Evolutionary conservation across 2,329 filamentous ascomycete genomes (phyloP).

Genomic region (Verticillium zaregamsianum): DNA sequence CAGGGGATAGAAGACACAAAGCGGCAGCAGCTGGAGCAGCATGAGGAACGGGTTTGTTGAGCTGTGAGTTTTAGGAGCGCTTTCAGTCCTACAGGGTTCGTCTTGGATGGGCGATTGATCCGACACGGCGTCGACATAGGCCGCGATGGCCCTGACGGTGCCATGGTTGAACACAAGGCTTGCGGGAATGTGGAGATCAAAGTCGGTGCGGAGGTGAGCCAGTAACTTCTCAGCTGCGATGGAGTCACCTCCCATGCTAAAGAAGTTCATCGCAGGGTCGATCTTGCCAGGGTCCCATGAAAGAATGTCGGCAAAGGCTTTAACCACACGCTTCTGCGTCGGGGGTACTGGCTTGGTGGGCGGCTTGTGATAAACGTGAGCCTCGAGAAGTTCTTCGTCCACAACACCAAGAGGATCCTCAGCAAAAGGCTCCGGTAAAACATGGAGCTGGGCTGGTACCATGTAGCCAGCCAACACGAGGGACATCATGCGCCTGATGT

Average conservation of each 20-base stretch:
- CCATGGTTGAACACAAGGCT: slow-evolving; percentile 46
- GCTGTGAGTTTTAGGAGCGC: slow-evolving; percentile 33
- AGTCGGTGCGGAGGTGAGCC: slow-evolving; percentile 44
- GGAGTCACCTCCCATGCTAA: slow-evolving; percentile 50
- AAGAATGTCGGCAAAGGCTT: slow-evolving; percentile 41
- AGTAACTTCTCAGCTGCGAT: slow-evolving; percentile 48
- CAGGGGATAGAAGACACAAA: slow-evolving; percentile 45
- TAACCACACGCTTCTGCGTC: slow-evolving; percentile 33
- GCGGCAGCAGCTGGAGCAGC: slow-evolving; percentile 44
- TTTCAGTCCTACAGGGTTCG: not conserved
- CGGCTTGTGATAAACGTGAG: slow-evolving; percentile 5
- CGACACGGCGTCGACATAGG: slow-evolving; percentile 29
- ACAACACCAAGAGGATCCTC: slow-evolving; percentile 23
- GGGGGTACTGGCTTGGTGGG: slow-evolving; percentile 12
- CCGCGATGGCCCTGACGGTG: slow-evolving; percentile 34
- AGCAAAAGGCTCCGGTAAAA: slow-evolving; percentile 28
- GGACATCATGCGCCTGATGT: slow-evolving; percentile 12
- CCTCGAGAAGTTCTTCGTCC: slow-evolving; percentile 30
- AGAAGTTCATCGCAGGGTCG: slow-evolving; percentile 41
- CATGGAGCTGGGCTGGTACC: slow-evolving; percentile 32
- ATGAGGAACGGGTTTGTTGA: slow-evolving; percentile 46
- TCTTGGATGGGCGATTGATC: slow-evolving; percentile 9
- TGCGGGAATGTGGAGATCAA: slow-evolving; percentile 43
- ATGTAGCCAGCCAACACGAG: slow-evolving; percentile 25
- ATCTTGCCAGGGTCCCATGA: slow-evolving; percentile 33